Conservation (phyloP, 2,329 filamentous ascomycete genomes). For the Penicillium sp. region DNA sequence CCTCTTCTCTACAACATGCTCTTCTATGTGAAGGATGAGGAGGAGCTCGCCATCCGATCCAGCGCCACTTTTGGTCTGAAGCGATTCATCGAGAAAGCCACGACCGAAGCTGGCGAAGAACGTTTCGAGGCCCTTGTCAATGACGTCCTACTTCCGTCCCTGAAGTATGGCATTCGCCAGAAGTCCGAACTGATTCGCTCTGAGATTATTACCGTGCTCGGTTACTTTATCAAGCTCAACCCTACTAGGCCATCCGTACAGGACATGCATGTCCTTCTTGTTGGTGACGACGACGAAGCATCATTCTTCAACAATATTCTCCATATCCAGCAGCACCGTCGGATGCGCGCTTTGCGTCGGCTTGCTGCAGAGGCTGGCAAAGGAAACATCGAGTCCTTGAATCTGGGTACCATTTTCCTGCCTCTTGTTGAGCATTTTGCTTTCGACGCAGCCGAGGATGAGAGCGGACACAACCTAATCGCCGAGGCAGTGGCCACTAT, state of each 20-base stretch:
- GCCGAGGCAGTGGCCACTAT: constrained; percentile 85
- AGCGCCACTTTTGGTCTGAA: constrained; percentile 82
- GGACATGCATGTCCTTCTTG: constrained; percentile 73
- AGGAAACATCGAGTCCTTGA: constrained; percentile 69
- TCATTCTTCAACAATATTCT: constrained; percentile 93
- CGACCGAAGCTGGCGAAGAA: constrained; percentile 44
- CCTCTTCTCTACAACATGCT: constrained; percentile 87
- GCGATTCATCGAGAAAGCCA: constrained; percentile 70
- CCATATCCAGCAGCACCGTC: constrained; percentile 83
- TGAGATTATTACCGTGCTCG: constrained; percentile 79
- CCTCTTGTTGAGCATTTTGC: constrained; percentile 94
- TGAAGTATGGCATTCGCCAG: constrained; percentile 76
- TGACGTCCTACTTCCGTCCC: constrained; percentile 69
- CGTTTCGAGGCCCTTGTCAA: constrained; percentile 62
- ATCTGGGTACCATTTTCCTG: constrained; percentile 83
- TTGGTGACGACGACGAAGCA: constrained; percentile 71
- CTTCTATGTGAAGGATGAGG: constrained; percentile 80
- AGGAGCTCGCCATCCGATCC: constrained; percentile 81
- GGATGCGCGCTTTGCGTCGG: constrained; percentile 78
- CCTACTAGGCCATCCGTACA: constrained; percentile 69
- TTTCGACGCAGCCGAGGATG: constrained; percentile 79
- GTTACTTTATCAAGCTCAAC: constrained; percentile 72
- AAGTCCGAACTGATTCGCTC: constrained; percentile 79
- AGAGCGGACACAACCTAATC: constrained; percentile 74
- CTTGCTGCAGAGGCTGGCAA: constrained; percentile 69